A percentile compares a stretch with the other conserved stretches of the same genome.
Evolutionary conservation across 495 filamentous ascomycete species (phyloP).

Genomic region (Corynascus novoguineensis): DNA sequence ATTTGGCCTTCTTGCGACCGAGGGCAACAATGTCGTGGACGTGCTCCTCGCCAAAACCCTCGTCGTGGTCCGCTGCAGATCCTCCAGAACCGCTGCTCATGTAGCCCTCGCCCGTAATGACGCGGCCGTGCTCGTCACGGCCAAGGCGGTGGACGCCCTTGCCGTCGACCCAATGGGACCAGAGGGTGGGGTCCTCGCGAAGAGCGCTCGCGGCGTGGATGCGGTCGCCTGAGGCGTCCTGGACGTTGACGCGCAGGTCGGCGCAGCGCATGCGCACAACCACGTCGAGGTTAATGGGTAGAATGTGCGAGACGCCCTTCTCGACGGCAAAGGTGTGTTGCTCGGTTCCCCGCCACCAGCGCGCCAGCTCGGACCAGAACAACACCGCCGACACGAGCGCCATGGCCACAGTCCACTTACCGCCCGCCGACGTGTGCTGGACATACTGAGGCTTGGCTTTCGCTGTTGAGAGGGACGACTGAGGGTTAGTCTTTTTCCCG

Average conservation of each 20-base stretch:
- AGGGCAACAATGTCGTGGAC: slow-evolving; percentile 65
- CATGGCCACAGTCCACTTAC: slow-evolving; percentile 88
- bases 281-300: slow-evolving; percentile 94
- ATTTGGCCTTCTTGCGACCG: slow-evolving; percentile 51
- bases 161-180: slow-evolving; percentile 71
- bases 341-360: slow-evolving; percentile 79
- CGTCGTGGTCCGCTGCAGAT: slow-evolving; percentile 48
- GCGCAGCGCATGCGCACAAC: slow-evolving; percentile 87
- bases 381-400: slow-evolving; percentile 65
- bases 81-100: no score
- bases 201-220: slow-evolving; percentile 77
- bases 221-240: slow-evolving; percentile 88
- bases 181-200: slow-evolving; percentile 68
- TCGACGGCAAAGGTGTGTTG: slow-evolving; percentile 90
- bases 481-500: slow-evolving; percentile 25
- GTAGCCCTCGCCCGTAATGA: slow-evolving; percentile 52
- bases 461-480: slow-evolving; percentile 45
- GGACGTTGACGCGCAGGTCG: slow-evolving; percentile 90
- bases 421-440: slow-evolving; percentile 71
- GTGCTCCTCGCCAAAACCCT: slow-evolving; percentile 62
- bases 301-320: slow-evolving; percentile 76
- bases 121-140: slow-evolving; percentile 40
- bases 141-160: slow-evolving; percentile 64
- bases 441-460: slow-evolving; percentile 96
- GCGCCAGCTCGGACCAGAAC: slow-evolving; percentile 65